These are phyloP conservation scores for Dactylella cylindrospora DNA, from an alignment of 2,329 filamentous ascomycete species.

Conservation along the genomic window DNA sequence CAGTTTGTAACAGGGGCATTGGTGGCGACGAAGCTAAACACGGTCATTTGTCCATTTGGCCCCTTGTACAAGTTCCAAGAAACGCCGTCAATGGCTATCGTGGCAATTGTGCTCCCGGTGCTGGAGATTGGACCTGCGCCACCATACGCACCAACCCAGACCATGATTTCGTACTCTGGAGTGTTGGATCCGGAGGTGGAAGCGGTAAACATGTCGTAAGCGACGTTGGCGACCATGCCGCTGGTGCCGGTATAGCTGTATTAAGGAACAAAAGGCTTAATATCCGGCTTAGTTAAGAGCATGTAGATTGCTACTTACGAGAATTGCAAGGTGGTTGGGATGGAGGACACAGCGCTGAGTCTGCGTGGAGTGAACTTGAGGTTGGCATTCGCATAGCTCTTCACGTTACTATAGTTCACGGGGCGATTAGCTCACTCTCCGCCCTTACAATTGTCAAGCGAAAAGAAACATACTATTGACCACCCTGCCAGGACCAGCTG, in stretches of 20 bases:
- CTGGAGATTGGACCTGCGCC: conserved; percentile 63
- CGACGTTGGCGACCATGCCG: conserved; percentile 60
- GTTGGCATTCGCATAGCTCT: conserved; percentile 49
- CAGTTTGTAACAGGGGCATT: conserved; percentile 57
- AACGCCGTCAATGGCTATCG: conserved; percentile 58
- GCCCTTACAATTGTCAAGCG: conserved; percentile 16
- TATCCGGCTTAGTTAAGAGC: background rate
- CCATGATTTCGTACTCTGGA: conserved; percentile 66
- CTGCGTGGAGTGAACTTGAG: conserved; percentile 50
- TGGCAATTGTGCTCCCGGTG: conserved; percentile 60
- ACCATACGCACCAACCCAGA: conserved; percentile 64
- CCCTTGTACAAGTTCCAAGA: conserved; percentile 64
- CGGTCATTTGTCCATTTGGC: conserved; percentile 62
- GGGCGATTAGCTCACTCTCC: background rate
- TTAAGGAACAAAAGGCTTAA: background rate
- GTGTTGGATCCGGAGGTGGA: conserved; percentile 54
- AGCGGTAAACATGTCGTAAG: conserved; percentile 64
- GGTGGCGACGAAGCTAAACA: conserved; percentile 63
- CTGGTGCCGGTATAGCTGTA: conserved; percentile 55
- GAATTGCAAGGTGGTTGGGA: conserved; percentile 54
- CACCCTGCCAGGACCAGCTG: conserved; percentile 54
- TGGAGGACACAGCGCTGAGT: conserved; percentile 52
- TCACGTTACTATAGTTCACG: conserved; percentile 45
- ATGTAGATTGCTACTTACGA: conserved; percentile 49
- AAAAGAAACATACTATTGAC: conserved; percentile 48